Evolutionary conservation across 2,329 filamentous ascomycete genomes (phyloP).

Genomic region (Acrocalymma vagum): DNA sequence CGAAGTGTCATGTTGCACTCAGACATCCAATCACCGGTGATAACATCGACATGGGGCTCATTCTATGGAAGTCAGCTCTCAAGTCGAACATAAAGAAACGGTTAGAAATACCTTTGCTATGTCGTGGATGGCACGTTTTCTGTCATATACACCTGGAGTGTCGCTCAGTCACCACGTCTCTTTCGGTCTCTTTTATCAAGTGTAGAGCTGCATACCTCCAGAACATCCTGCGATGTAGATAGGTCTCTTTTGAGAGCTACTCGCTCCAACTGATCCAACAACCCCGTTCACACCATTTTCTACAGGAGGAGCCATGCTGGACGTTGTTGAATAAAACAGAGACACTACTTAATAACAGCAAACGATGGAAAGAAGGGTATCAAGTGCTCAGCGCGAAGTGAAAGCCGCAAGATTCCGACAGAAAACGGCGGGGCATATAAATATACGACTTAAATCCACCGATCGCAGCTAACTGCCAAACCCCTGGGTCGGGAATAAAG

Average conservation of each 20-base stretch:
- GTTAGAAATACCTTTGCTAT: constrained; percentile 23
- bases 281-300: constrained; percentile 18
- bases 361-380: too few relatives aligned
- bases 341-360: too few relatives aligned
- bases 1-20: constrained; percentile 34
- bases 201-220: constrained; percentile 13
- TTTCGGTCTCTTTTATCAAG: too few relatives aligned
- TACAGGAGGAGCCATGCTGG: constrained; percentile 16
- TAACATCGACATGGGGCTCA: constrained; percentile 30
- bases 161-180: neutral
- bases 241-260: constrained; percentile 23
- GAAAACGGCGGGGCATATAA: too few relatives aligned
- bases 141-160: constrained; percentile 23
- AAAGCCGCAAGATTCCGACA: too few relatives aligned
- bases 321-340: too few relatives aligned
- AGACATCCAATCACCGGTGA: constrained; percentile 36
- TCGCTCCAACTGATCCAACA: constrained; percentile 13
- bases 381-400: too few relatives aligned
- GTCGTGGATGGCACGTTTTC: constrained; percentile 31
- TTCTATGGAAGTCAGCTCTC: constrained; percentile 19
- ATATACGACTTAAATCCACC: too few relatives aligned
- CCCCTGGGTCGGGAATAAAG: too few relatives aligned
- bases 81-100: constrained; percentile 1
- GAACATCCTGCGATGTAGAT: constrained; percentile 31
- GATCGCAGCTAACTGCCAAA: too few relatives aligned